Conservation (phyloP, 2,329 filamentous ascomycete species). For the Podosphaera aphanis region DNA sequence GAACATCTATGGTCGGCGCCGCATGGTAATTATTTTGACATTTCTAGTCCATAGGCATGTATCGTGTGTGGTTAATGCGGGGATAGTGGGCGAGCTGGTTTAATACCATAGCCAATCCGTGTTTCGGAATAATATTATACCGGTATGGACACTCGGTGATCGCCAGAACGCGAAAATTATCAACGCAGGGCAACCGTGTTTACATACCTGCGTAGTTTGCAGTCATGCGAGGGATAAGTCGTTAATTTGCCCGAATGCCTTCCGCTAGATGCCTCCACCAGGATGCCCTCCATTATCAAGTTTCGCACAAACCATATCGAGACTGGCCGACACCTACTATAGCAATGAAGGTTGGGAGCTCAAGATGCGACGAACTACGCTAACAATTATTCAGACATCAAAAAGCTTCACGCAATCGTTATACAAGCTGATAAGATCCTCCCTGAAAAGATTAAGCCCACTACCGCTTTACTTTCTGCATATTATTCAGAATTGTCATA, state of each 20-base stretch:
- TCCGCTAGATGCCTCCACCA: constrained; percentile 13
- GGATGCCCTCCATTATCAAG: constrained; percentile 9
- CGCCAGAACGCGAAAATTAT: not conserved
- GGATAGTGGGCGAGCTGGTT: no score
- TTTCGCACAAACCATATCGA: constrained; percentile 7
- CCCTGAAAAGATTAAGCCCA: constrained; percentile 35
- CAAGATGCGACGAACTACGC: not conserved
- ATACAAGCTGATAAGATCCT: constrained; percentile 42
- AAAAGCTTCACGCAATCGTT: constrained; percentile 56
- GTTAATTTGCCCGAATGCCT: constrained; percentile 10
- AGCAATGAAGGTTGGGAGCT: constrained; percentile 31
- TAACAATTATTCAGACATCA: constrained; percentile 36
- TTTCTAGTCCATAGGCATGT: no score
- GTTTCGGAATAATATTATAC: no score
- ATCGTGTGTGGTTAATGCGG: no score
- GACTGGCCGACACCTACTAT: constrained; percentile 23
- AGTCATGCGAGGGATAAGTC: constrained; percentile 6
- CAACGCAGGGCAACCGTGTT: not conserved
- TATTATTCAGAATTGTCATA: constrained; percentile 56
- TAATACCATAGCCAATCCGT: no score
- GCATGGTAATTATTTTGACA: no score
- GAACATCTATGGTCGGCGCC: no score
- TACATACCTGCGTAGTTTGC: not conserved
- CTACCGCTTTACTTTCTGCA: constrained; percentile 56
- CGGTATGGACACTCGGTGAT: no score